Evolutionary conservation across 768 basidiomycete species (phyloP), one percentile per base, ranked within the genome.

Genomic region (Saitozyma podzolica): DNA sequence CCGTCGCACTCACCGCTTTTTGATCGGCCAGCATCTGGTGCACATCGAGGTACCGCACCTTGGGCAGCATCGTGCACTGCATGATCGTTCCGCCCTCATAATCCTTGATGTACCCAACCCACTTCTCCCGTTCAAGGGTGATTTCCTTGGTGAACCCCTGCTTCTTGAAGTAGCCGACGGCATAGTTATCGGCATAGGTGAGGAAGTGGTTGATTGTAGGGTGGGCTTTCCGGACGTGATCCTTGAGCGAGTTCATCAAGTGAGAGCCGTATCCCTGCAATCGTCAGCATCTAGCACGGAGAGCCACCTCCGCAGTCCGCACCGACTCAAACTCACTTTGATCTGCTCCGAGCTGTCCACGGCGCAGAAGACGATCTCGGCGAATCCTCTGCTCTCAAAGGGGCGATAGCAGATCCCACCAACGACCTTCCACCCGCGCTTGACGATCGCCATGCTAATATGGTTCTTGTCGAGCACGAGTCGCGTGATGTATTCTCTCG

Each of bases 31-130:
- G 82, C 65, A 89, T 86, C 58, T 86, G 86, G 40, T 85, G 83
- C 63, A 91, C 92, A 68, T 89, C 84, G 63, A 94, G 83, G 74
- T 98, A 99, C 75, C 92, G 87, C 65, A 98, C 87, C 76, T 90
- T 91, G 56, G 85, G 87, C n/a, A 99, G 80, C 90, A 99, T 89
- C 7, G 89, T 89, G 75, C 96, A 99, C 53, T 68, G 69, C 94
- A 99, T 97, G 81, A 98, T 92, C 50, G 95, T 99, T 16, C 92
- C 94, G 47, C 95, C 95, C 79, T 99, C 96, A 80, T 99, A 99
- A 78, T 99, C 96, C 79, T 98, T 99, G 86, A 99, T 98, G 79
- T 99, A 98, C 10, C 94, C 96, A 0, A 95, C 94, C 96, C 96
- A 99, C 8, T 89, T 84, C 1, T 89, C 86, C 50, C 94, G 85